Base-by-base conservation (phyloP, 2,329 filamentous ascomycete genomes). In the Raffaelea deltoideospora region DNA sequence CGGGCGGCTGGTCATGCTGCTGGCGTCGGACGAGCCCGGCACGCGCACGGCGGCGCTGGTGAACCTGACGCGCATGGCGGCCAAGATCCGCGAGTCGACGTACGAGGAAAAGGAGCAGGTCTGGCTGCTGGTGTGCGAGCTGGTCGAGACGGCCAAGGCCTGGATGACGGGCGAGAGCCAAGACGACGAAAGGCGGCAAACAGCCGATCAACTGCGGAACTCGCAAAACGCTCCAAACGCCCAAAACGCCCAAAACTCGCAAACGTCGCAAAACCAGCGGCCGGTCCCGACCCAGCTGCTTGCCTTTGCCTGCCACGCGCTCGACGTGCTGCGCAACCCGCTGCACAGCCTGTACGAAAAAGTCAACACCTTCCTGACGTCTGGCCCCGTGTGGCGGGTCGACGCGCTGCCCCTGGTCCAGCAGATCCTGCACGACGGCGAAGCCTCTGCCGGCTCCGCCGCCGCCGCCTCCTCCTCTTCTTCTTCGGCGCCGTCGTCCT, bases 281-380 rank as follows among this genome's bases (percentile, higher is more conserved):
- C 69, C 79, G 1, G 61, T 92, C 4, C 79, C 86, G 0, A 84
- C 78, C 41, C 66, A 84, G 11, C 74, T 84, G 6, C 70, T 76
- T n/a, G 72, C 79, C 10, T 90, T 94, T 48, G 78, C 84, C 8
- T 67, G 70, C 33, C 73, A 75, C 44, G 74, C 77, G 1, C 64
- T 93, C 8, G 60, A 69, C 2, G 73, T 93, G 14, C 59, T 93
- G 32, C 69, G 67, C 18, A 77, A 84, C 42, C 88, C 88, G 0
- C 66, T 85, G 14, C 84, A 93, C 51, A 73, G 72, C 41, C 69
- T 95, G 27, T 96, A 94, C 53, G 72, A 76, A 40, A 94, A 94
- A 53, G 62, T 90, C 56, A 94, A 93, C 60, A 65, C 68, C 6
- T 95, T 87, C 53, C 69, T 96, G 26, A 83, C 83, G 18, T 76